phyloP scores from a whole-genome alignment of 2,329 filamentous ascomycete genomes.

The Xylaria digitata region DNA sequence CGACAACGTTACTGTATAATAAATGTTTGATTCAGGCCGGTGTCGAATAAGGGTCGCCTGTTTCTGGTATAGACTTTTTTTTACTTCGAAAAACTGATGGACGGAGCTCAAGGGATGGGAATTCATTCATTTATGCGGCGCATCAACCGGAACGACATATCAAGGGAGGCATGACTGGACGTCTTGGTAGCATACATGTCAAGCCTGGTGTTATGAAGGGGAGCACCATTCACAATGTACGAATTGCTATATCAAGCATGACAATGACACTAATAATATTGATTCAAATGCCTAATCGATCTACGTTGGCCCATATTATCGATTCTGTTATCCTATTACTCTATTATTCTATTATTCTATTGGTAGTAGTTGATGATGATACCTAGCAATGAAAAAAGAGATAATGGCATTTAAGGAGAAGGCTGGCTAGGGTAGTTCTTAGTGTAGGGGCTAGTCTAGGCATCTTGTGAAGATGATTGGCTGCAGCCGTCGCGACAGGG shows the following conservation, averaged over 20 bases:
- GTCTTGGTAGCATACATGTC: slow-evolving; percentile 24
- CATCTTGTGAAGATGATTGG: slow-evolving; percentile 20
- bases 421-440: not conserved
- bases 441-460: too few relatives aligned
- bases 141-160: slow-evolving; percentile 37
- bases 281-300: slow-evolving; percentile 12
- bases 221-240: slow-evolving; percentile 30
- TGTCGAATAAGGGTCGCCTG: slow-evolving; percentile 32
- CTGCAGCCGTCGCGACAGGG: slow-evolving; percentile 37
- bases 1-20: slow-evolving; percentile 48
- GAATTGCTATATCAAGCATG: slow-evolving; percentile 29
- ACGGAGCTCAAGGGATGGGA: slow-evolving; percentile 33
- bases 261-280: slow-evolving; percentile 35
- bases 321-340: not conserved
- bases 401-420: not conserved
- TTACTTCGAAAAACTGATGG: slow-evolving; percentile 37
- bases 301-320: not conserved
- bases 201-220: slow-evolving; percentile 28
- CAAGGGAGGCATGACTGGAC: slow-evolving; percentile 28
- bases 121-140: slow-evolving; percentile 39
- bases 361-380: not conserved
- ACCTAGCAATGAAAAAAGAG: too few relatives aligned
- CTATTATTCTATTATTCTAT: not conserved
- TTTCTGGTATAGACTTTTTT: slow-evolving; percentile 49
- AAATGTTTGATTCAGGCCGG: slow-evolving; percentile 41